Conservation (phyloP, 2,329 filamentous ascomycete genomes). For the Mariannaea sp. region DNA sequence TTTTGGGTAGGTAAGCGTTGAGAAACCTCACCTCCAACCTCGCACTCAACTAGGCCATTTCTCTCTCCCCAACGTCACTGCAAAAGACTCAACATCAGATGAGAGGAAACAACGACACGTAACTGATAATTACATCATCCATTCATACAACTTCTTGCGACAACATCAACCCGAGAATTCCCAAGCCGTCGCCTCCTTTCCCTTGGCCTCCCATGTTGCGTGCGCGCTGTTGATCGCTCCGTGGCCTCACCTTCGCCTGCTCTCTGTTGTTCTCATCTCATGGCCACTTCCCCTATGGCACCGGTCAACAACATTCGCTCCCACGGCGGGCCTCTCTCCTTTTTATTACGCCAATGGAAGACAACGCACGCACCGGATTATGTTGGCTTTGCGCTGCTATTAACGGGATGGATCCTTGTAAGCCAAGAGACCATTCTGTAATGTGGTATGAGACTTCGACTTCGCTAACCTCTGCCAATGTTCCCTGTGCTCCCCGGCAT, state of each 20-base stretch:
- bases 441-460: constrained; percentile 2
- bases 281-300: too few species aligned
- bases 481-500: constrained; percentile 9
- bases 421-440: constrained; percentile 29
- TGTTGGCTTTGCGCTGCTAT: constrained; percentile 73
- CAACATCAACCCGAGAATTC: neutral
- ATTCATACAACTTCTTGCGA: too few species aligned
- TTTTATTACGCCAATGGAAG: constrained; percentile 55
- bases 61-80: too few species aligned
- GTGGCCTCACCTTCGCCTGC: constrained; percentile 2
- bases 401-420: constrained; percentile 69
- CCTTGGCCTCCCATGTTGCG: constrained; percentile 17
- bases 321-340: constrained; percentile 32
- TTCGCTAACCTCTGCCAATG: neutral
- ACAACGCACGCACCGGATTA: constrained; percentile 90
- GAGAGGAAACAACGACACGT: too few species aligned
- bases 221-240: constrained; percentile 8
- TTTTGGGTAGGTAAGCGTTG: too few species aligned
- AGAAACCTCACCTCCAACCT: too few species aligned
- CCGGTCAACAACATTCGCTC: constrained; percentile 27
- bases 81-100: too few species aligned
- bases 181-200: constrained; percentile 8
- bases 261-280: neutral
- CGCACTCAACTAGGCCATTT: too few species aligned
- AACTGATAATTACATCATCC: too few species aligned